A percentile compares a stretch with the other conserved stretches of the same genome.
Evolutionary conservation across 1,284 basidiomycete species (phyloP).

Genomic region (Exobasidium cylindrosporum): DNA sequence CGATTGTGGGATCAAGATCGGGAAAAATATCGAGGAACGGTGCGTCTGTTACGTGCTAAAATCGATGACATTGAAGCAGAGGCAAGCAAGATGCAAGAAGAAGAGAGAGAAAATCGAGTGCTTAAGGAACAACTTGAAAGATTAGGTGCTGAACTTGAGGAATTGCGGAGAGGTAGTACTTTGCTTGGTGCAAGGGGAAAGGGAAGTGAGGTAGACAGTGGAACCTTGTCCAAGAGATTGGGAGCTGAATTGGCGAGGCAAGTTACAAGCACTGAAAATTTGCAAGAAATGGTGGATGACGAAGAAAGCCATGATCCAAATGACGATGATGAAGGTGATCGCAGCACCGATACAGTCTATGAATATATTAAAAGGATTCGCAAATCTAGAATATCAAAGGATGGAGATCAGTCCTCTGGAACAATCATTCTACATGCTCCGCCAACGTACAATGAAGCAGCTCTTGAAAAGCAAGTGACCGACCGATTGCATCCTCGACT

Average conservation of each 20-base stretch:
- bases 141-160: not conserved
- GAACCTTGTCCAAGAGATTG: not conserved
- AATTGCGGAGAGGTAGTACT: not conserved
- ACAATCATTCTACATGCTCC: not conserved
- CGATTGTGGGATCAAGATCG: not conserved
- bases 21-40: not conserved
- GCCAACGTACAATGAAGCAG: conserved; percentile 5
- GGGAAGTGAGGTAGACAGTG: not conserved
- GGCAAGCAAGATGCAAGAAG: not conserved
- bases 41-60: not conserved
- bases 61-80: not conserved
- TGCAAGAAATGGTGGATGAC: not conserved
- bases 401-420: not conserved
- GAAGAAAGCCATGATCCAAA: not conserved
- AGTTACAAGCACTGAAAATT: not conserved
- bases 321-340: not conserved
- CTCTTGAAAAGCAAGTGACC: conserved; percentile 4
- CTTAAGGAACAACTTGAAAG: not conserved
- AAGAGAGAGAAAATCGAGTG: conserved; percentile 4
- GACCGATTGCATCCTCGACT: conserved; percentile 1
- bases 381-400: not conserved
- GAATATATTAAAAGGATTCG: not conserved
- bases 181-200: not conserved
- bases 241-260: conserved; percentile 2
- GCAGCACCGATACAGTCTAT: not conserved